Conservation (phyloP, 2,329 filamentous ascomycete genomes). For the Trichoderma cornu-damae region DNA sequence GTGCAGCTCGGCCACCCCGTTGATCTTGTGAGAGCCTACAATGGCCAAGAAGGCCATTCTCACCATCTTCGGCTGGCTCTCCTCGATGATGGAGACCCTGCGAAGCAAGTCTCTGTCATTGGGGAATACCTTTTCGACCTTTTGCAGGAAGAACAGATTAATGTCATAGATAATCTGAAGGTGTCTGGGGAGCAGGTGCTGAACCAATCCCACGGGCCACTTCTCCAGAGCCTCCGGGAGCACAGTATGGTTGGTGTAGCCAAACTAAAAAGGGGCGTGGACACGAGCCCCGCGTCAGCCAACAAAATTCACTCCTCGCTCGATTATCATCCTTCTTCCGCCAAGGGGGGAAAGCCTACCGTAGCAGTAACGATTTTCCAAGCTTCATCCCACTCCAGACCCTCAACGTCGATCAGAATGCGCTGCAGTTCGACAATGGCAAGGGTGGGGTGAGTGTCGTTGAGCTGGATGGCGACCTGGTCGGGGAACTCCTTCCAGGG, state of each 20-base stretch:
- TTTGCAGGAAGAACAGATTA: conserved; percentile 89
- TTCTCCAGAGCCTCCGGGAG: conserved; percentile 96
- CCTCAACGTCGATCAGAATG: conserved; percentile 83
- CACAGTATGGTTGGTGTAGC: conserved; percentile 98
- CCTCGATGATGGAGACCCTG: conserved; percentile 95
- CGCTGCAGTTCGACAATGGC: conserved; percentile 94
- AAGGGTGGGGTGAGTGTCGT: conserved; percentile 94
- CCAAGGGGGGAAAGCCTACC: conserved; percentile 36
- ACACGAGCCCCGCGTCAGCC: too few relatives aligned
- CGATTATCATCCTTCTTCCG: not conserved
- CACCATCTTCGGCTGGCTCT: conserved; percentile 95
- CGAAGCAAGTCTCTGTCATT: conserved; percentile 79
- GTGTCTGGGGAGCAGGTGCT: conserved; percentile 89
- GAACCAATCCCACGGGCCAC: conserved; percentile 90
- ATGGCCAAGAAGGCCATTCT: conserved; percentile 95
- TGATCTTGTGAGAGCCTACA: conserved; percentile 98
- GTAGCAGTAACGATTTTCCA: conserved; percentile 75
- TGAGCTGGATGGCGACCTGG: conserved; percentile 94
- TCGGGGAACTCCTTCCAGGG: conserved; percentile 89
- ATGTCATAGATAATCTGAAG: conserved; percentile 98
- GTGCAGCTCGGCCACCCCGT: conserved; percentile 94
- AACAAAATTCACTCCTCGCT: too few relatives aligned
- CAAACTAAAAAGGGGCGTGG: conserved; percentile 52
- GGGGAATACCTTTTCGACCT: conserved; percentile 84
- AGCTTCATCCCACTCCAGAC: conserved; percentile 86